These are phyloP conservation scores for Neofusicoccum laricinum DNA, from an alignment of 2,329 filamentous ascomycete genomes.

Conservation along the genomic window DNA sequence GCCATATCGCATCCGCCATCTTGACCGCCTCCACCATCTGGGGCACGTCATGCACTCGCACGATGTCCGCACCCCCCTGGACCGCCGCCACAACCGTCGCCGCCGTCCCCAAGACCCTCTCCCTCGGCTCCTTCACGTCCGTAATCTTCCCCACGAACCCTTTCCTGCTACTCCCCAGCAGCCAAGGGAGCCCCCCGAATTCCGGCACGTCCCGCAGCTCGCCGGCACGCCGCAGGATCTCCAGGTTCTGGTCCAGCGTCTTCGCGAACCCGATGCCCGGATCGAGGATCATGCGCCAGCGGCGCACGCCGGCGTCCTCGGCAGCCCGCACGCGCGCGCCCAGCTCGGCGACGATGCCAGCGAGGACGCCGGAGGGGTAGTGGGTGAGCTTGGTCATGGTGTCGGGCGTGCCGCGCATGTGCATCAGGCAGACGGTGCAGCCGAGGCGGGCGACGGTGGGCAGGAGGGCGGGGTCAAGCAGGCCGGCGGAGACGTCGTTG, in stretches of 20 bases:
- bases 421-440: constrained; percentile 75
- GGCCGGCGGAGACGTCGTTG: constrained; percentile 88
- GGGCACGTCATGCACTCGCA: constrained; percentile 84
- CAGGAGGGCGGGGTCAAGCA: constrained; percentile 78
- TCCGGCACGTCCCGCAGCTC: constrained; percentile 53
- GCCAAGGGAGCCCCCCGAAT: constrained; percentile 74
- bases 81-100: constrained; percentile 84
- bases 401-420: constrained; percentile 83
- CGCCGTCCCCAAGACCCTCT: constrained; percentile 81
- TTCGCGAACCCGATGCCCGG: constrained; percentile 96
- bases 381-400: constrained; percentile 71
- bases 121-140: constrained; percentile 65
- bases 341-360: constrained; percentile 66
- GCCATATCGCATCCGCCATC: constrained; percentile 71
- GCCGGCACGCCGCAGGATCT: constrained; percentile 66
- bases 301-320: constrained; percentile 75
- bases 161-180: constrained; percentile 87
- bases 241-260: constrained; percentile 73
- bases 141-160: constrained; percentile 82
- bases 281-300: constrained; percentile 94
- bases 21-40: constrained; percentile 82
- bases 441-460: constrained; percentile 72
- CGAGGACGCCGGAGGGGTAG: constrained; percentile 68
- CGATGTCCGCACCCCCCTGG: constrained; percentile 83
- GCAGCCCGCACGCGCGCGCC: constrained; percentile 68